A percentile compares a stretch with the other conserved stretches of the same genome.
phyloP scores from a whole-genome alignment of 1,284 basidiomycete species.

The Ustilago xerochloae region DNA sequence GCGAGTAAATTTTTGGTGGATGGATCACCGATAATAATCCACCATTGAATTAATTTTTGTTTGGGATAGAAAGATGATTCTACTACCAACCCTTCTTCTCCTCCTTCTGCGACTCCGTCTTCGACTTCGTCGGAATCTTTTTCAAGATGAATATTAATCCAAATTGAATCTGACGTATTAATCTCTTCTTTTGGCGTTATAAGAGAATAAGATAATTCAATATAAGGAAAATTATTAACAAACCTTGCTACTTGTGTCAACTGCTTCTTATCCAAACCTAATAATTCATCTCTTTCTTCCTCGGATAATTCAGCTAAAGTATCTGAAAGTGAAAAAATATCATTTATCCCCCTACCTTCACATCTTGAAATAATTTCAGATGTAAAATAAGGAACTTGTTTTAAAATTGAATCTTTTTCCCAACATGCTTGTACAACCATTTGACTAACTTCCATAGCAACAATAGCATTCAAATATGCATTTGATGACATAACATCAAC shows the following conservation, averaged over 20 bases:
- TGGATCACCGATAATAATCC: constrained; percentile 90
- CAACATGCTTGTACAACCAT: constrained; percentile 99
- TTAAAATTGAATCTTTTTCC: constrained; percentile 81
- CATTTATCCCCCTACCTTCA: constrained; percentile 70
- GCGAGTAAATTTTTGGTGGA: constrained; percentile 79
- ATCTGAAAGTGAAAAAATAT: constrained; percentile 63
- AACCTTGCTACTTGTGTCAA: constrained; percentile 73
- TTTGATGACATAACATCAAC: constrained; percentile 99
- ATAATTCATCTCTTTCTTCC: constrained; percentile 73
- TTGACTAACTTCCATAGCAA: constrained; percentile 98
- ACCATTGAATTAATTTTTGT: constrained; percentile 95
- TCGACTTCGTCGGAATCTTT: too few species aligned
- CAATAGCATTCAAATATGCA: constrained; percentile 90
- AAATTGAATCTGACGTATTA: constrained; percentile 78
- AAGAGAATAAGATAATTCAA: constrained; percentile 86
- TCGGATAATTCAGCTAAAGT: constrained; percentile 58
- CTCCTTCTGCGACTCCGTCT: constrained; percentile 74
- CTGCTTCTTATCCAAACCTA: constrained; percentile 80
- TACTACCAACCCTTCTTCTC: constrained; percentile 76
- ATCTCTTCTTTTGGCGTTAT: constrained; percentile 72
- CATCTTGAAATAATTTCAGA: constrained; percentile 79
- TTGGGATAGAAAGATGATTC: constrained; percentile 90
- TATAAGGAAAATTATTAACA: constrained; percentile 71
- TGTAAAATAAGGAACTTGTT: constrained; percentile 96
- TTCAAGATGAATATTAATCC: constrained; percentile 81